These are phyloP conservation scores for Eremochloa ophiuroides DNA, from an alignment of 176 grass and related monocot species.

Conservation along the genomic window DNA sequence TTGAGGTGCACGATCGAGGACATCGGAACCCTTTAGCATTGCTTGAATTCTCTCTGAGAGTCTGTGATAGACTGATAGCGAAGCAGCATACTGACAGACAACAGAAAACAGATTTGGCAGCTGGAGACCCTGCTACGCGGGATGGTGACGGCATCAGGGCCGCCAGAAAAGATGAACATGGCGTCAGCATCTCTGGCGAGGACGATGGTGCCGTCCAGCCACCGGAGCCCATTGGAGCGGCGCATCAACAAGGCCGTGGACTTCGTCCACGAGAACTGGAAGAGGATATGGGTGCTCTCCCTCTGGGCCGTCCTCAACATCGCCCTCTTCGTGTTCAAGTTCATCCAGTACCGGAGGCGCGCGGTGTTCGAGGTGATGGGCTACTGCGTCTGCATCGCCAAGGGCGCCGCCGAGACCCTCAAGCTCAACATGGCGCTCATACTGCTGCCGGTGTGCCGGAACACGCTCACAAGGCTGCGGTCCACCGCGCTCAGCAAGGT, in stretches of 20 bases:
- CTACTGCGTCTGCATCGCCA: slow-evolving; percentile 84
- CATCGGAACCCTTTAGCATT: not conserved
- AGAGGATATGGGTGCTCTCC: slow-evolving; percentile 81
- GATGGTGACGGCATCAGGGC: slow-evolving; percentile 53
- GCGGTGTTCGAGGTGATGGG: slow-evolving; percentile 86
- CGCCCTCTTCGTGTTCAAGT: slow-evolving; percentile 70
- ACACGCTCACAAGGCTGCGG: slow-evolving; percentile 75
- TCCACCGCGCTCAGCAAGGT: slow-evolving; percentile 50
- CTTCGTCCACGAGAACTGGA: slow-evolving; percentile 92
- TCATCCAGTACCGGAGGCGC: slow-evolving; percentile 60
- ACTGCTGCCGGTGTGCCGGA: slow-evolving; percentile 85
- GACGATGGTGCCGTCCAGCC: slow-evolving; percentile 66
- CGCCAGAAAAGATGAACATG: slow-evolving; percentile 42
- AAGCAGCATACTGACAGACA: not conserved
- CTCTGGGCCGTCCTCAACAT: slow-evolving; percentile 62
- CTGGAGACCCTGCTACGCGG: slow-evolving; percentile 81
- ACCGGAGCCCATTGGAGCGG: slow-evolving; percentile 51
- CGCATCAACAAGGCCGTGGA: slow-evolving; percentile 48
- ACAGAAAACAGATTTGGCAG: slow-evolving; percentile 68
- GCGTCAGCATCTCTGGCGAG: slow-evolving; percentile 56
- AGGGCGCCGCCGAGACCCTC: slow-evolving; percentile 85
- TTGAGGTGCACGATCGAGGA: slow-evolving; percentile 61
- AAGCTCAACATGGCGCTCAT: slow-evolving; percentile 98
- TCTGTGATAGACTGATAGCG: not conserved
- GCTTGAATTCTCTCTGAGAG: too few species aligned